Base-by-base conservation (phyloP, 1,284 basidiomycete genomes). In the Hemileia vastatrix region DNA sequence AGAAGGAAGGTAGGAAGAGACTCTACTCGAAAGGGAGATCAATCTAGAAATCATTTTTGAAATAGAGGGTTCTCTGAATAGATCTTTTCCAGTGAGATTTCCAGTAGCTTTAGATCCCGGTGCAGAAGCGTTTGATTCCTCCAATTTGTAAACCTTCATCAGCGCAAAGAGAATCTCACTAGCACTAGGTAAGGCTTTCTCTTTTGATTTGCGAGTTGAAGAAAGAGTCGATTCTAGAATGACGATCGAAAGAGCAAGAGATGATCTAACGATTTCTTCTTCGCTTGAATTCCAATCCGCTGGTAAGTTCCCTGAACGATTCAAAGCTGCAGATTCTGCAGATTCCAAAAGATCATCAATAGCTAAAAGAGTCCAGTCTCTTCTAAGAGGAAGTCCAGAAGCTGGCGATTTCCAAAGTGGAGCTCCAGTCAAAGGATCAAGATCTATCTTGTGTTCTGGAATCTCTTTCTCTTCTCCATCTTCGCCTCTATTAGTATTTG, bases 131-230 rank as follows among this genome's bases (percentile, higher is more conserved):
- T 61, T 79, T 74, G 57, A 76, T 73, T 76, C 93, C 74, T 95
- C 93, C 18, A 97, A 83, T 90, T 95, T 92, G 77, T 90, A 93
- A 11, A 96, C 84, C 70, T 90, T 90, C 87, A 94, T 91, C 67
- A 89, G 85, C 36, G 81, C 83, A 67, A 94, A 86, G 2, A 85
- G 77, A 1, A 80, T 78, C 67, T 87, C 83, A 44, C 82, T 81
- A 27, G 47, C 67, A n/a, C n/a, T n/a, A n/a, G n/a, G 61, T 40
- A 50, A 13, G 18, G 36, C 5, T 19, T 24, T 2, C 2, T 44
- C 8, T 40, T 40, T 27, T n/a, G n/a, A n/a, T n/a, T n/a, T n/a
- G 54, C 18, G 59, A 53, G 8, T 50, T 40, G 47, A 60, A 11
- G 9, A 32, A 18, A 18, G n/a, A 33, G 47, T 6, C 18, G 18